phyloP scores from a whole-genome alignment of 305 asterid genomes.

The Fraxinus angustifolia region DNA sequence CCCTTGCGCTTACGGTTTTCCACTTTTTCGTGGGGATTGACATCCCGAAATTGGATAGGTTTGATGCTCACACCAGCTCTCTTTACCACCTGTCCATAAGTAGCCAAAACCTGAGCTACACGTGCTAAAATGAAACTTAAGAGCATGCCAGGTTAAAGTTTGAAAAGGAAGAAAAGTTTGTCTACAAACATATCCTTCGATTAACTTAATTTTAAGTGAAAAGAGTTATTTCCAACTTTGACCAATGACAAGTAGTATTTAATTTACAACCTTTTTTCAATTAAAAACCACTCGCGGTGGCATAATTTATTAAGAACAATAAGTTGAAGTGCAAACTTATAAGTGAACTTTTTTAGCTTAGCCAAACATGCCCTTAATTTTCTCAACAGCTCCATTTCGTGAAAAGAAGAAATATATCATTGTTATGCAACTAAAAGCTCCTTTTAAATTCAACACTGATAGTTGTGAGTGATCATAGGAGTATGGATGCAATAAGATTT shows the following conservation, averaged over 20 bases:
- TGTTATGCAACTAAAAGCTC: neutral
- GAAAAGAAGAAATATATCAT: neutral
- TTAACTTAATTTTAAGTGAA: neutral
- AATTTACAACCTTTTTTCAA: neutral
- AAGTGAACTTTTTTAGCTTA: neutral
- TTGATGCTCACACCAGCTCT: constrained; percentile 67
- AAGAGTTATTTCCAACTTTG: neutral
- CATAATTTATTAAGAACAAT: neutral
- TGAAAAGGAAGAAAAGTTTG: neutral
- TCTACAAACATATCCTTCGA: neutral
- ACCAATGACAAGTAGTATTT: neutral
- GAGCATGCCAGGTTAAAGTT: neutral
- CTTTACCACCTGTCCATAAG: constrained; percentile 68
- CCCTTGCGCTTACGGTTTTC: constrained; percentile 30
- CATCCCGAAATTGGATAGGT: constrained; percentile 65
- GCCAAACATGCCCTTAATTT: neutral
- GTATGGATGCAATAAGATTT: neutral
- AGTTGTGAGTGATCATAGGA: neutral
- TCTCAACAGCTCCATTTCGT: neutral
- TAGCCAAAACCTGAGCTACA: neutral
- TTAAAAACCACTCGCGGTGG: neutral
- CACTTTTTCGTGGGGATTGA: constrained; percentile 44
- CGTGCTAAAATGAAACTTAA: neutral
- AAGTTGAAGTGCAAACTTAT: neutral
- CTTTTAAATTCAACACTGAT: neutral